phyloP scores from a whole-genome alignment of 306 rosid genomes.

The Amphicarpaea edgeworthii region DNA sequence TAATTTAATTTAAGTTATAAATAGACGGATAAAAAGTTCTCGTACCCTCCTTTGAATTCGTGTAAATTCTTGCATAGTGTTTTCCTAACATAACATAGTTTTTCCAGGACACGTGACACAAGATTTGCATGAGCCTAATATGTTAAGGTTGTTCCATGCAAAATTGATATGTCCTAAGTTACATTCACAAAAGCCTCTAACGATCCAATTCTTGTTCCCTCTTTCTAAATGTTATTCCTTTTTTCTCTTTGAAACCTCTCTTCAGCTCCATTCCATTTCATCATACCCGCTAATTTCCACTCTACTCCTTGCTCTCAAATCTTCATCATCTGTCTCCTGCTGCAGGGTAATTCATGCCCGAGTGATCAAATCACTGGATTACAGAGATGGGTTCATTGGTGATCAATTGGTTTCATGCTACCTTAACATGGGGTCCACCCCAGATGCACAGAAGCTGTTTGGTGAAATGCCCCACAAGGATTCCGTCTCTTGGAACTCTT shows the following conservation, averaged over 20 bases:
- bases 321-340: constrained; percentile 57
- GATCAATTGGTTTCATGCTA: constrained; percentile 72
- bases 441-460: constrained; percentile 67
- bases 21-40: background rate
- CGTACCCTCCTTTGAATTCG: background rate
- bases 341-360: constrained; percentile 68
- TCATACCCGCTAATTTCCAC: constrained; percentile 53
- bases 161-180: constrained; percentile 26
- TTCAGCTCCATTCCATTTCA: constrained; percentile 37
- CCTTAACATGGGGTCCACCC: constrained; percentile 53
- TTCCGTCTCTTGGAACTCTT: constrained; percentile 73
- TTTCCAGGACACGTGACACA: background rate
- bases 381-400: constrained; percentile 74
- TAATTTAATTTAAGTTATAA: background rate
- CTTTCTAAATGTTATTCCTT: background rate
- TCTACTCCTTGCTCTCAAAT: constrained; percentile 56
- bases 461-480: constrained; percentile 73
- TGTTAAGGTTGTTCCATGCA: constrained; percentile 41
- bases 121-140: constrained; percentile 6
- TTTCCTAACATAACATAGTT: background rate
- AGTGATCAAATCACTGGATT: constrained; percentile 66
- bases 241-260: constrained; percentile 29
- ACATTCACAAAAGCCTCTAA: constrained; percentile 29
- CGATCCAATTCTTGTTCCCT: background rate
- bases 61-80: background rate